Evolutionary conservation across 306 rosid genomes (phyloP), one percentile per base, ranked within the genome.

Genomic region (Delonix regia): DNA sequence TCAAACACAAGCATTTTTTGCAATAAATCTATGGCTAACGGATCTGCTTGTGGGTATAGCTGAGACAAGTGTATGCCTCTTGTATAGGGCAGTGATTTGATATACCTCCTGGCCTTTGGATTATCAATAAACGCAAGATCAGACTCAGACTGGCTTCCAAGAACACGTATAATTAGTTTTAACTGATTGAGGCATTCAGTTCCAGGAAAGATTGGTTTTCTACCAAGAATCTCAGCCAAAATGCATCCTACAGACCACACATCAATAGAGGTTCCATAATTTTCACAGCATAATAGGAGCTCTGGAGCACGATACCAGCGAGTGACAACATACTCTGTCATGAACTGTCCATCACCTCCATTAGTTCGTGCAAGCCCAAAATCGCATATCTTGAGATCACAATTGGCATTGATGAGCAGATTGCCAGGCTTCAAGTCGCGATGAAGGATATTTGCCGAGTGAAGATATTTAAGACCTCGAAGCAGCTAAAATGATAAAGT

Each of bases 291-390:
- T 49, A 94, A 69, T 9, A 94, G 89, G 59, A 94, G 91, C 88
- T 94, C 98, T 0, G 97, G 98, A 8, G 98, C 97, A 7, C 98
- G 97, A 57, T 94, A 90, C 97, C 97, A 92, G 27, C 97, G 94
- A 28, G 98, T 89, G 78, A 92, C 97, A 61, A 94, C 97, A 82
- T 94, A 92, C 83, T 92, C 97, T 24, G 97, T 94, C 97, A 94
- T 90, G 82, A 88, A 90, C 82, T 92, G 89, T 12, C 83, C 93
- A 49, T 56, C 82, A 10, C 84, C 89, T 73, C 88, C 78, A 71
- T 83, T 84, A 34, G 97, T 94, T 82, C 97, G 81, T 7, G 98
- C 97, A 53, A 92, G 84, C 13, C 97, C 97, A 69, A 94, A 94
- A 74, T 94, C 98, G 49, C 97, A 94, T 69, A 94, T 94, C 88